Evolutionary conservation across 495 filamentous ascomycete species (phyloP).

Genomic region (Elasticomyces elasticus): DNA sequence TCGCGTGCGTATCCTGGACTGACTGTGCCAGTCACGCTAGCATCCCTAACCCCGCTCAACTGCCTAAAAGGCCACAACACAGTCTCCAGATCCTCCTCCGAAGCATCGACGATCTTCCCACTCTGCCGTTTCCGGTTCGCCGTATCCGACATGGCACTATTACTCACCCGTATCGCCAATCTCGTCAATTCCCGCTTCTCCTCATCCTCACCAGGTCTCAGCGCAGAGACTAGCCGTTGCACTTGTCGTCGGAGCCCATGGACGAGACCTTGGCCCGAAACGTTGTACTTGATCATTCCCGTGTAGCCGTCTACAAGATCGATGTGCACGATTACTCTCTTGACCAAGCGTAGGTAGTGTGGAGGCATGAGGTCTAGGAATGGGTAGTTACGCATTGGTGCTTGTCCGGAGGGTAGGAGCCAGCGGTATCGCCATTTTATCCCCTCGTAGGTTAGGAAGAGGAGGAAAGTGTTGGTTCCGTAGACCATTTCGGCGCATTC

Average conservation of each 20-base stretch:
- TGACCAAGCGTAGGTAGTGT: slow-evolving; percentile 28
- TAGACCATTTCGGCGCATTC: slow-evolving; percentile 32
- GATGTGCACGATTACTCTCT: slow-evolving; percentile 31
- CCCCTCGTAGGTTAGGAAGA: slow-evolving; percentile 39
- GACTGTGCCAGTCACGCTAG: slow-evolving; percentile 14
- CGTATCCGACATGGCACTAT: slow-evolving; percentile 8
- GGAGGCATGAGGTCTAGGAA: slow-evolving; percentile 30
- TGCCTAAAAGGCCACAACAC: slow-evolving; percentile 18
- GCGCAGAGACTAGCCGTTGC: slow-evolving; percentile 22
- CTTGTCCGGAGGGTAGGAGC: slow-evolving; percentile 26
- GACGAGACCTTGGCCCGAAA: slow-evolving; percentile 27
- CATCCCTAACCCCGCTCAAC: slow-evolving; percentile 14
- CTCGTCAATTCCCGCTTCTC: neutral
- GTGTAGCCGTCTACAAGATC: slow-evolving; percentile 34
- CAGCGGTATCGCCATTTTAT: slow-evolving; percentile 36
- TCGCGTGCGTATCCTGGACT: slow-evolving; percentile 2
- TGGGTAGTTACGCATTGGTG: slow-evolving; percentile 25
- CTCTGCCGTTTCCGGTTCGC: neutral
- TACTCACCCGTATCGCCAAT: neutral
- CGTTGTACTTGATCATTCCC: slow-evolving; percentile 38
- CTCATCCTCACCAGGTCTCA: slow-evolving; percentile 16
- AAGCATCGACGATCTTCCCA: neutral
- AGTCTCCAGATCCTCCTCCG: slow-evolving; percentile 7
- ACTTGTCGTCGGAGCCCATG: slow-evolving; percentile 28
- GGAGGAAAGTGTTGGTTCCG: slow-evolving; percentile 38